Base-by-base conservation (phyloP, 139 green algal species). In the Tetradesmus lagerheimii region DNA sequence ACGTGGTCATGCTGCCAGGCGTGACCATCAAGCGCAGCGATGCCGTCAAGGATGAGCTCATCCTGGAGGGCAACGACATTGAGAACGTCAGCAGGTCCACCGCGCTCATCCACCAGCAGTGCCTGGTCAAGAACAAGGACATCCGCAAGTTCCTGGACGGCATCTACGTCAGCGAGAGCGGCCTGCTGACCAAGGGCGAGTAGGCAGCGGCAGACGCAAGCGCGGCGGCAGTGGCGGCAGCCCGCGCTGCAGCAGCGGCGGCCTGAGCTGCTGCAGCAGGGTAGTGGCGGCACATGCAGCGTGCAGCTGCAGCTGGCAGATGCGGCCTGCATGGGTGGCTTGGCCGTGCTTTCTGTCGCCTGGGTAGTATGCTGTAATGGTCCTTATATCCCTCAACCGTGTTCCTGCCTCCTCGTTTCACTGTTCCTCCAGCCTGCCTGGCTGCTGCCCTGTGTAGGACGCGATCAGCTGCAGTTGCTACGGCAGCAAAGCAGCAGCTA, bases 101-200 rank as follows among this genome's bases (percentile, higher is more conserved):
- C 80, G 97, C 98, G 4, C 95, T 99, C 39, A 98, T 99, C 94
- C 96, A 97, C 94, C 96, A 99, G 93, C 93, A 94, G 31, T 96
- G 95, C 91, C 84, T 95, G 47, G 94, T 97, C 23, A 96, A 95
- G 91, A 97, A 97, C 82, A 98, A 99, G 97, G 98, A 99, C 93
- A 99, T 99, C 95, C 95, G 98, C 87, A 99, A 99, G 96, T 99
- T 99, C 94, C 92, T 99, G 91, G 98, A 99, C 86, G 98, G 98
- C 88, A 96, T 99, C 90, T 99, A 99, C 90, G 93, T 99, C 41
- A 96, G 91, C 62, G 98, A 99, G 92, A 97, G 95, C 89, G 94
- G 95, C 62, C 90, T 92, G 75, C 94, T 99, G 87, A 86, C 91
- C 2, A 95, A 95, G 91, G 94, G 93, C 20, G 79, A 89, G 47